Percentiles rank a stretch among this genome's conserved stretches.
These are phyloP conservation scores for Persicaria maculosa DNA, from an alignment of 148 eudicot genomes.

Conservation along the genomic window DNA sequence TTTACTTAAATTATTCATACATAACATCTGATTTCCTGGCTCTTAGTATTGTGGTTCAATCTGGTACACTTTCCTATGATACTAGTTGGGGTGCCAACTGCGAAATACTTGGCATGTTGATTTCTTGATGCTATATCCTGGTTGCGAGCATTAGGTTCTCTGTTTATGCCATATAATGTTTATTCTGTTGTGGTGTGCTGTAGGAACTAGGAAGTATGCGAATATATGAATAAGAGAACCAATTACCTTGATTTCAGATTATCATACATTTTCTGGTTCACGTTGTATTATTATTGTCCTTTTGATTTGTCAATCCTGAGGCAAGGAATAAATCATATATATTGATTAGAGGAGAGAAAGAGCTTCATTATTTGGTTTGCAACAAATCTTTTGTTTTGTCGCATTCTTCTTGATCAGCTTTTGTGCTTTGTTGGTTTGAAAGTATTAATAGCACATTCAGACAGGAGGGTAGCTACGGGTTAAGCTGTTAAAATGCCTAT, in stretches of 20 bases:
- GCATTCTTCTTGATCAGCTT: background rate
- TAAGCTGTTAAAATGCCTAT: background rate
- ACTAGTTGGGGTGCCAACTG: background rate
- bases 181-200: background rate
- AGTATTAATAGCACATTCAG: background rate
- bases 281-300: background rate
- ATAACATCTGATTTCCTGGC: background rate
- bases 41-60: background rate
- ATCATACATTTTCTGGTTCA: background rate
- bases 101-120: background rate
- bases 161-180: background rate
- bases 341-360: background rate
- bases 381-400: background rate
- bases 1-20: background rate
- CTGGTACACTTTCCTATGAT: background rate
- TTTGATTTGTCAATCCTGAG: background rate
- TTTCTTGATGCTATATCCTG: slow-evolving; percentile 2
- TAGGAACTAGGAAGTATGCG: background rate
- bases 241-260: background rate
- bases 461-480: background rate
- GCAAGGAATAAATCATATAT: background rate
- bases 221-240: background rate
- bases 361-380: background rate
- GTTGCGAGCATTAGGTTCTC: background rate
- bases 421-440: background rate